A percentile compares a stretch with the other conserved stretches of the same genome.
Evolutionary conservation across 2,329 filamentous ascomycete species (phyloP).

Genomic region (Colletotrichum tropicale): DNA sequence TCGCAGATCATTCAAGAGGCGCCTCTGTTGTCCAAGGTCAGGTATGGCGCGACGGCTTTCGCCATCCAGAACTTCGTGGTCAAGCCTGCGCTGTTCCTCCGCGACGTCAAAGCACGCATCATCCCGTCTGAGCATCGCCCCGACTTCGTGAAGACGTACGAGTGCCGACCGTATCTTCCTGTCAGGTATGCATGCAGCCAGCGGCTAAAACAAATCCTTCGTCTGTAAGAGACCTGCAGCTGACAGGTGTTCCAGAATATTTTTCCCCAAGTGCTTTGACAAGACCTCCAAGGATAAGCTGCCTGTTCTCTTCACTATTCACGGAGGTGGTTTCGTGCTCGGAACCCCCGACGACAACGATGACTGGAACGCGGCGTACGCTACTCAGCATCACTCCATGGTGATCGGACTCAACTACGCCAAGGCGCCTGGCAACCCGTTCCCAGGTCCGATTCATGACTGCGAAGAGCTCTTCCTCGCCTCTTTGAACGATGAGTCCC

Average conservation of each 20-base stretch:
- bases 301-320: slow-evolving; percentile 52
- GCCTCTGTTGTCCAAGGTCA: slow-evolving; percentile 1
- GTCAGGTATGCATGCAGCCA: slow-evolving; percentile 8
- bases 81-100: slow-evolving; percentile 6
- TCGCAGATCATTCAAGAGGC: neutral
- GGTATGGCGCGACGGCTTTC: slow-evolving; percentile 8
- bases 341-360: slow-evolving; percentile 48
- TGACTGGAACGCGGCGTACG: slow-evolving; percentile 47
- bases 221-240: neutral
- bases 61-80: slow-evolving; percentile 14
- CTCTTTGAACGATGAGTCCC: slow-evolving; percentile 43
- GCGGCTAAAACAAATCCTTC: neutral
- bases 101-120: slow-evolving; percentile 1
- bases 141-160: slow-evolving; percentile 16
- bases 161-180: slow-evolving; percentile 16
- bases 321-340: slow-evolving; percentile 55
- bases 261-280: slow-evolving; percentile 41
- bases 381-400: slow-evolving; percentile 41
- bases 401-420: slow-evolving; percentile 54
- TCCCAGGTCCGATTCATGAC: slow-evolving; percentile 49
- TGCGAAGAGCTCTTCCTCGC: slow-evolving; percentile 45
- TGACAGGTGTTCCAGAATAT: slow-evolving; percentile 31
- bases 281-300: slow-evolving; percentile 29
- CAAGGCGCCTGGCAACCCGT: slow-evolving; percentile 47
- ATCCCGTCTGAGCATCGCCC: slow-evolving; percentile 8